Base-by-base conservation (phyloP, 2,329 filamentous ascomycete genomes). In the Laburnicola sp. region DNA sequence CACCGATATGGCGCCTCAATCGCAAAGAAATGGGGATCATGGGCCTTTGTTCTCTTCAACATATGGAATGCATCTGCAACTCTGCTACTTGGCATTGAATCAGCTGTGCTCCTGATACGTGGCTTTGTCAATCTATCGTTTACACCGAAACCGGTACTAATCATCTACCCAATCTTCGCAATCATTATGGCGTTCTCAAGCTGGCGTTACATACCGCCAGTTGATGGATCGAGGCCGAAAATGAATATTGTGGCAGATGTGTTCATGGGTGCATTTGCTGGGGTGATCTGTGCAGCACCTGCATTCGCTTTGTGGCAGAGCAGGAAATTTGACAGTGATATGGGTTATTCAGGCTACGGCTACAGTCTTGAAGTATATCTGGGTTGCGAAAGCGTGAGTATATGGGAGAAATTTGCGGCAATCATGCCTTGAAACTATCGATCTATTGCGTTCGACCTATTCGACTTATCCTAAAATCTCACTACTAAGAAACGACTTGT, bases 31-130 rank as follows among this genome's bases (percentile, higher is more conserved):
- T 47, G 45, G 45, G 53, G 49, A 4, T 9, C 49, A 2, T 53
- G 53, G 53, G 53, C 53, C 3, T 55, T 52, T 22, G 31, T 50
- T n/a, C 9, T 42, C 6, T 53, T 53, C 36, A 56, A 53, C 8
- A 22, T 43, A 21, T 49, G 46, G 46, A 49, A 42, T n/a, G 6
- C 46, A 25, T n/a, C 39, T n/a, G 46, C 46, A 16, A 43, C 27
- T 43, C 30, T 49, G 9, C 37, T 49, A 5, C 46, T 49, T 22
- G 46, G 46, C 4, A 23, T 43, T 16, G 46, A 49, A 34, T 8
- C 37, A 4, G 30, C 23, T 16, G 30, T 36, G 3, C 38, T 49
- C 3, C 39, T 42, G 4, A 37, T 49, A 7, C 11, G 6, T 34
- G 46, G 38, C 16, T 6, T 10, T 30, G 6, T 30, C 28, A 30